Conservation (phyloP, 2,329 filamentous ascomycete genomes). For the Aspergillus sclerotialis region DNA sequence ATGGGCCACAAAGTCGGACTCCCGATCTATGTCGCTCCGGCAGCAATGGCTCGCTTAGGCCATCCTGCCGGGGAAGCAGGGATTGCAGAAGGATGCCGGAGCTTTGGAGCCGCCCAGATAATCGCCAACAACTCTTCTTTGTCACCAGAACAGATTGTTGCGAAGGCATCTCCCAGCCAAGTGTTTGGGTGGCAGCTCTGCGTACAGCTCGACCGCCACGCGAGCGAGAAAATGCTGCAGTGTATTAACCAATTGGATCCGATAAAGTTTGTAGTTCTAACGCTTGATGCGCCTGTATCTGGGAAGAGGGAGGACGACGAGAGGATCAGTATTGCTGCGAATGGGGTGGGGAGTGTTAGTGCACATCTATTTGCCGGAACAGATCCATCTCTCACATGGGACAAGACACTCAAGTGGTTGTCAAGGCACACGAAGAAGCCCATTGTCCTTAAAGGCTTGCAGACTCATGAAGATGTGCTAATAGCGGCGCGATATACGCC, state of each 20-base stretch:
- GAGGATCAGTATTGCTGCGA: constrained; percentile 53
- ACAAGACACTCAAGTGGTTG: constrained; percentile 94
- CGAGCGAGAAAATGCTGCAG: constrained; percentile 69
- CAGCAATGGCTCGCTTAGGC: constrained; percentile 79
- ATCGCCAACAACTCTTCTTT: constrained; percentile 84
- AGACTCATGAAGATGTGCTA: constrained; percentile 91
- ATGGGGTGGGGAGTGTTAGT: too few species aligned
- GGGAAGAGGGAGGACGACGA: constrained; percentile 86
- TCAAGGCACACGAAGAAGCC: constrained; percentile 84
- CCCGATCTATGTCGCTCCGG: constrained; percentile 74
- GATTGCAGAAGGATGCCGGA: constrained; percentile 67
- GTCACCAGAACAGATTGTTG: constrained; percentile 79
- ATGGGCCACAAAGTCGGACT: constrained; percentile 64
- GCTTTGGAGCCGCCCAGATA: constrained; percentile 69
- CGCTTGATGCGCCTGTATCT: constrained; percentile 80
- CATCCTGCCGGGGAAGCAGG: constrained; percentile 77
- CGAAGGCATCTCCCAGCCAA: constrained; percentile 59
- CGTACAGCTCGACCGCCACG: constrained; percentile 71
- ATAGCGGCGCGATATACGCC: constrained; percentile 74
- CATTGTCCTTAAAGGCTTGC: constrained; percentile 92
- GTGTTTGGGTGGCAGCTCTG: constrained; percentile 95
- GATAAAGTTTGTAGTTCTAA: constrained; percentile 81
- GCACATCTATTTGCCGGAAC: too few species aligned
- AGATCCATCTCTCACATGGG: constrained; percentile 90
- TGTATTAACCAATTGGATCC: constrained; percentile 63